Base-by-base conservation (phyloP, 148 eudicot species). In the Chenopodium berlandieri region DNA sequence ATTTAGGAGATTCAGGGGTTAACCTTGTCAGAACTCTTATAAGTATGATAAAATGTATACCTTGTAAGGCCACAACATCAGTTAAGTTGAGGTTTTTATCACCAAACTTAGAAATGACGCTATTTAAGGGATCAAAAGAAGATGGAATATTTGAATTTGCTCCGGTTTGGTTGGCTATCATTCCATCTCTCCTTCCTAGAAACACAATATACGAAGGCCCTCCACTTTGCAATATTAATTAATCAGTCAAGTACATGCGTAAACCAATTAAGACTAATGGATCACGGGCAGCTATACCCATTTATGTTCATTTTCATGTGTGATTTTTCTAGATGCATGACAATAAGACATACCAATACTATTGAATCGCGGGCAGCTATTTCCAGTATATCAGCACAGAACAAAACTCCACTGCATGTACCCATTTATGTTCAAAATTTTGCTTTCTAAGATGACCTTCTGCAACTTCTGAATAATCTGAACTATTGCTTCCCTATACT, bases 321-420 rank as follows among this genome's bases (percentile, higher is more conserved):
- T 20, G 62, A 1, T 67, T 30, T 67, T 12, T 13, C 12, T 8
- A 17, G 32, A 54, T 2, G 34, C 69, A 37, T 5, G 40, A 34
- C 40, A 37, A 37, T 37, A 37, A 4, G 40, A 37, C 86, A 83
- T 79, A 92, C 98, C 50, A 92, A 80, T 58, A 90, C 34, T 11
- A 94, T 91, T n/a, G 97, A 85, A 80, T 94, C 97, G 46, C 95
- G 91, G 27, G 97, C 94, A 76, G 94, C 97, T 66, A 92, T 89
- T 47, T 95, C 88, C 0, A 93, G 79, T 81, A 93, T 84, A 75
- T 91, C 97, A 0, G 97, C 95, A 78, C 97, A 93, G 0, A 94
- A 91, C 22, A 93, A 95, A 58, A 89, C 87, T 75, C 87, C 92
- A 5, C 83, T 81, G 75, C 97, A 93, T 50, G 93, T n/a, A n/a